Evolutionary conservation across 176 grass and related monocot species (phyloP), one percentile per base, ranked within the genome.

Genomic region (Puccinellia tenuiflora): DNA sequence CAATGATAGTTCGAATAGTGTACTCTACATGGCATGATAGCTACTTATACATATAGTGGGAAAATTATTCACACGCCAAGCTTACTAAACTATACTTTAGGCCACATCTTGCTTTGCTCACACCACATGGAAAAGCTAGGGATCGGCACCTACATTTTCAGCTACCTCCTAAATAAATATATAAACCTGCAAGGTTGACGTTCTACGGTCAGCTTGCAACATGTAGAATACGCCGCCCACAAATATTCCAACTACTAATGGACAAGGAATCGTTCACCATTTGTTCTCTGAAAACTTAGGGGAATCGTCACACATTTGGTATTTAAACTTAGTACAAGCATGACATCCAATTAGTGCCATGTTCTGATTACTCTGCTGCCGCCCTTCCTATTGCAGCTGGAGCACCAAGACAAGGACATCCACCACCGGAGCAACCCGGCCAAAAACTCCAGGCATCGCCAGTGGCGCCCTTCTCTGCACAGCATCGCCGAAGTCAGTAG

Each of bases 381-480:
- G 84, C 48, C 88, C 47, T 74, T 79, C 29, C 43, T 29, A 26
- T 60, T 79, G 56, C 35, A 45, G 50, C 7, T 80, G 68, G 51
- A 24, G 9, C 56, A 24, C 1, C 84, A 91, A 68, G 78, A 88
- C 21, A 83, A 61, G 64, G 85, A 87, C 83, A 61, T 21, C 73
- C 77, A 76, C 65, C 84, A 77, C 65, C 50, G 57, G 46, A 85
- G 65, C 78, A 83, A 14, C 77, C 42, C 83, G n/a, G 59, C 30
- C 0, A 37, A 84, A 6, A 57, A 73, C 14, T 73, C 79, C 0
- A 73, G 79, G 84, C 75, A 90, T 48, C 91, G 89, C n/a, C 88
- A 96, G 4, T 96, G 93, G 93, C 90, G 88, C 62, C 93, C 93
- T 15, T 96, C 93, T 3, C 89, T 96, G 77, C 77, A 93, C 71